Conservation (phyloP, 352 stramenopile genomes). For the Phytophthora sp. region DNA sequence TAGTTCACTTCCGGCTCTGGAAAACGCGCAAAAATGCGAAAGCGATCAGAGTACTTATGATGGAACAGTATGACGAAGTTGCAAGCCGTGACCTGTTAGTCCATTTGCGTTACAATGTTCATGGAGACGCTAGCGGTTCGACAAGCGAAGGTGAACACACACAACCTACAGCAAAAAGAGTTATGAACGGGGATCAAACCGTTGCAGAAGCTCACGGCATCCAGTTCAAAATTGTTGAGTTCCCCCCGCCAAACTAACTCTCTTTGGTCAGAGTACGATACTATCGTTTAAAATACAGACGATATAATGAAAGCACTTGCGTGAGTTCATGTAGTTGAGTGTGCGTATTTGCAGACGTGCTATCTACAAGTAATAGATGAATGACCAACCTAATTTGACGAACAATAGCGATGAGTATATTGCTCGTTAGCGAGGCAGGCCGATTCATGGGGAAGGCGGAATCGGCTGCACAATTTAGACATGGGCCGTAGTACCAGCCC, state of each 20-base stretch:
- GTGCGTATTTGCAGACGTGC: too few relatives aligned
- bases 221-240: slow-evolving; percentile 30
- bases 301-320: too few relatives aligned
- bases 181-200: slow-evolving; percentile 32
- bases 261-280: slow-evolving; percentile 11
- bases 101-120: slow-evolving; percentile 29
- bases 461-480: slow-evolving; percentile 12
- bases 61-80: slow-evolving; percentile 25
- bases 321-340: neutral
- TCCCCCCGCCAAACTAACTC: slow-evolving; percentile 31
- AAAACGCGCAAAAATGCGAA: slow-evolving; percentile 25
- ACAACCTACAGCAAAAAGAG: neutral
- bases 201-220: slow-evolving; percentile 27
- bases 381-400: too few relatives aligned
- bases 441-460: neutral
- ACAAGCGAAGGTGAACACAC: neutral
- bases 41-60: slow-evolving; percentile 27
- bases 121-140: neutral
- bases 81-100: slow-evolving; percentile 22
- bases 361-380: too few relatives aligned
- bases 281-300: slow-evolving; percentile 4
- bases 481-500: slow-evolving; percentile 14
- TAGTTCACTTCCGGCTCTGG: slow-evolving; percentile 39
- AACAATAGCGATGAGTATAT: neutral
- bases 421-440: neutral